phyloP scores from a whole-genome alignment of 352 stramenopile species.

The Thalassiosira oceanica region DNA sequence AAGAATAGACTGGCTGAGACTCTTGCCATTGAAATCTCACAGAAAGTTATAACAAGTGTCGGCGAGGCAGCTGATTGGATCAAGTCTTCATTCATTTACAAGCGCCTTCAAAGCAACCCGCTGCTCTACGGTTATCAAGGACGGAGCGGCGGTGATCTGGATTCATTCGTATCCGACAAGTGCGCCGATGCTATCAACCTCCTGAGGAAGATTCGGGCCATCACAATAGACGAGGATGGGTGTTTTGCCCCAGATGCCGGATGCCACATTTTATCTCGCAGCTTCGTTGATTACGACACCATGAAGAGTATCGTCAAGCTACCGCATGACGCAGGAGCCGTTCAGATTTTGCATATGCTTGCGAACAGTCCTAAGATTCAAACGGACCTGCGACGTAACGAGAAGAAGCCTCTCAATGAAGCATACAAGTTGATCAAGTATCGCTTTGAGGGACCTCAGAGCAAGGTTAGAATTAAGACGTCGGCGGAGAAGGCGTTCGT shows the following conservation, averaged over 20 bases:
- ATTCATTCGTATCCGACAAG: conserved; percentile 49
- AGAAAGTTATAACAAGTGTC: conserved; percentile 84
- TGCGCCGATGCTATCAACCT: conserved; percentile 51
- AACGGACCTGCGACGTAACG: conserved; percentile 52
- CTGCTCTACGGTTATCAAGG: conserved; percentile 93
- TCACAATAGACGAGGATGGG: conserved; percentile 33
- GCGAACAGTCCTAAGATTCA: conserved; percentile 64
- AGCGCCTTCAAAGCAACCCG: conserved; percentile 89
- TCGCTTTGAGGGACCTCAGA: conserved; percentile 63
- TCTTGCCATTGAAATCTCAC: conserved; percentile 90
- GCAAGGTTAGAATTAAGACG: conserved; percentile 73
- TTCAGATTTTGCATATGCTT: conserved; percentile 68
- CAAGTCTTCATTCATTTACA: conserved; percentile 94
- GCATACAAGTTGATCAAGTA: conserved; percentile 74
- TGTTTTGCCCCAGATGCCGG: conserved; percentile 41
- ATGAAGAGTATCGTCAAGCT: conserved; percentile 77
- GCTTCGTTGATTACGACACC: conserved; percentile 74
- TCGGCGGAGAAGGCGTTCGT: conserved; percentile 78
- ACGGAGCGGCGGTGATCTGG: conserved; percentile 43
- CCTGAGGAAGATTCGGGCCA: conserved; percentile 48
- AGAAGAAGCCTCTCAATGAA: conserved; percentile 79
- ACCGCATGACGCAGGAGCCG: conserved; percentile 51
- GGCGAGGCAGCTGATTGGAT: conserved; percentile 89
- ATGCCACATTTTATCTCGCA: conserved; percentile 80
- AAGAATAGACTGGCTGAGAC: conserved; percentile 91